Conservation (phyloP, 176 grass and related monocot species). For the Canna indica region DNA sequence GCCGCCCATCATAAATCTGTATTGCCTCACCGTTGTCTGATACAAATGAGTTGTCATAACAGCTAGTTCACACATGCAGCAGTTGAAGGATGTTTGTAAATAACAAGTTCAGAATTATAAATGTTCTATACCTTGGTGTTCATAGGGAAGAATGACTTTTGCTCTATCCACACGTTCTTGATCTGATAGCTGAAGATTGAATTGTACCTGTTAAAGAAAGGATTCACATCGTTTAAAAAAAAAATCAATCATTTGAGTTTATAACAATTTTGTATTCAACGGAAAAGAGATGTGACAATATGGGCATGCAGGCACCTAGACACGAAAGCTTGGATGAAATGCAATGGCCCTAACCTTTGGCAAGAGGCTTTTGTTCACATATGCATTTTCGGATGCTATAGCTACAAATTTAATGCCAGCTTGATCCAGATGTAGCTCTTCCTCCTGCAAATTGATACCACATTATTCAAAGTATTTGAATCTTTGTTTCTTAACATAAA, state of each 20-base stretch:
- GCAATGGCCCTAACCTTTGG: constrained; percentile 59
- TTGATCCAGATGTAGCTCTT: constrained; percentile 52
- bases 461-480: not conserved
- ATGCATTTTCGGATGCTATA: constrained; percentile 31
- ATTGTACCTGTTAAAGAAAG: constrained; percentile 53
- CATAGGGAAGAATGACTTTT: constrained; percentile 91
- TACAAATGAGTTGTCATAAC: constrained; percentile 4
- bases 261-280: not conserved
- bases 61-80: not conserved
- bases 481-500: not conserved
- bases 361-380: constrained; percentile 60
- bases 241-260: not conserved
- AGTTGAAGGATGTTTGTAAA: not conserved
- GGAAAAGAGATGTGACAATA: not conserved
- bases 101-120: not conserved
- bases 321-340: not conserved
- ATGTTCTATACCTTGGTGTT: constrained; percentile 73
- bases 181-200: constrained; percentile 89
- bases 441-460: constrained; percentile 29
- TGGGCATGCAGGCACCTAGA: not conserved
- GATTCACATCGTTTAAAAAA: not conserved
- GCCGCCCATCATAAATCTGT: constrained; percentile 65
- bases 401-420: constrained; percentile 53
- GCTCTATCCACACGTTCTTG: constrained; percentile 67
- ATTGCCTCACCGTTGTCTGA: constrained; percentile 62